phyloP scores from a whole-genome alignment of 169 alveolate genomes.

The Plasmodium relictum region DNA sequence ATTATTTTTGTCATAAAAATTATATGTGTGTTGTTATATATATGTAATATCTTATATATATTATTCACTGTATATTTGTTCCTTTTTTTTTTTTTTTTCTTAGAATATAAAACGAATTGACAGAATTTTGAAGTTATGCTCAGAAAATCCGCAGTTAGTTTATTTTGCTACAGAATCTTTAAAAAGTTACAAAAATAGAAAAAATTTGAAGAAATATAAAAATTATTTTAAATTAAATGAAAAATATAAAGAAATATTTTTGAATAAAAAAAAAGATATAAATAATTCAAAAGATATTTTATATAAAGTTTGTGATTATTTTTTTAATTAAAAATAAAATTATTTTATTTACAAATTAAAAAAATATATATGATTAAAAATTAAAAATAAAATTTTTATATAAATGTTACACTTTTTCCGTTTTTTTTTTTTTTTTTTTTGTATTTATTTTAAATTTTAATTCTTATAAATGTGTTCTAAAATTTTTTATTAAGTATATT shows the following conservation, averaged over 20 bases:
- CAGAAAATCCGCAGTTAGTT: conserved; percentile 68
- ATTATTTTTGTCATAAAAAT: background rate
- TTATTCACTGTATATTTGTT: too few species aligned
- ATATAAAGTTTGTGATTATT: conserved; percentile 21
- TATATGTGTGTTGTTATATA: background rate
- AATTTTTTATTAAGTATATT: too few species aligned
- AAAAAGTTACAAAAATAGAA: conserved; percentile 24
- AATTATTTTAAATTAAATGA: conserved; percentile 45
- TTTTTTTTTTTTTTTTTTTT: too few species aligned
- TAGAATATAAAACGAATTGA: conserved; percentile 76
- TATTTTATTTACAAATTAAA: background rate
- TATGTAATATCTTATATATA: background rate
- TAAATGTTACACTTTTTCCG: too few species aligned
- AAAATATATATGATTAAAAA: background rate
- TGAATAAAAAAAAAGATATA: conserved; percentile 42
- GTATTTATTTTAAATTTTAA: too few species aligned
- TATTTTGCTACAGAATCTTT: conserved; percentile 54
- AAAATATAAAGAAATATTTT: conserved; percentile 53
- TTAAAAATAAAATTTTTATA: background rate
- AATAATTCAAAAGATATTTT: conserved; percentile 23
- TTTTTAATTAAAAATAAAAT: conserved; percentile 6
- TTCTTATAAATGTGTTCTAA: too few species aligned
- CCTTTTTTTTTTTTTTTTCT: background rate
- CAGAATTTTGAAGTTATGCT: conserved; percentile 42
- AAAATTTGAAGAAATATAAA: conserved; percentile 26